Conservation (phyloP, 2,329 filamentous ascomycete genomes). For the Colletotrichum lini region DNA sequence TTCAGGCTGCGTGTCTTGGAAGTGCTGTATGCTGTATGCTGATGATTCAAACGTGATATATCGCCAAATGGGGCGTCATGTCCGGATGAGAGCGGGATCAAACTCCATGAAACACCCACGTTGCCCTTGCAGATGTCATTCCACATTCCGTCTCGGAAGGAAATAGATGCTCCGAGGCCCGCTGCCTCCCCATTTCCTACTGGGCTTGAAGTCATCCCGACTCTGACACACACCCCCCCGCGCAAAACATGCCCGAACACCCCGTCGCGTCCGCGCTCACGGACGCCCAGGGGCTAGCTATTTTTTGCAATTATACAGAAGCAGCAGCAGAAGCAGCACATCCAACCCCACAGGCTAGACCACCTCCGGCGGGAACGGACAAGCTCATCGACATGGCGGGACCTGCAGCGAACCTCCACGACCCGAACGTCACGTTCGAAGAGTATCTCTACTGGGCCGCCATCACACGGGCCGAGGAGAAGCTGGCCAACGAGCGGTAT, state of each 20-base stretch:
- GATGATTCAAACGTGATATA: too few relatives aligned
- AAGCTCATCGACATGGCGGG: constrained; percentile 7
- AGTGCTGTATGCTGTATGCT: too few relatives aligned
- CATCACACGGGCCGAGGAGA: constrained; percentile 45
- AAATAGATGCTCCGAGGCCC: neutral
- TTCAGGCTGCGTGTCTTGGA: neutral
- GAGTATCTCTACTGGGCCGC: constrained; percentile 48
- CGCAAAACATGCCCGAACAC: constrained; percentile 20
- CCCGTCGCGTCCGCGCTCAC: constrained; percentile 19
- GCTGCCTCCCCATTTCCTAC: neutral
- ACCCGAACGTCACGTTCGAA: constrained; percentile 46
- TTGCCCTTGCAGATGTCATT: neutral
- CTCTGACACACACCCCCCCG: constrained; percentile 25
- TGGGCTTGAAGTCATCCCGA: constrained; percentile 27
- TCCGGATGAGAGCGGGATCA: too few relatives aligned
- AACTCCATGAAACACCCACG: too few relatives aligned
- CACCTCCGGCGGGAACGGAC: neutral
- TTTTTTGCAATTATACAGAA: neutral
- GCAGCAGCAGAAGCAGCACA: neutral
- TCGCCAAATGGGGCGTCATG: too few relatives aligned
- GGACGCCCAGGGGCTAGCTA: constrained; percentile 4
- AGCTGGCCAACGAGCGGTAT: constrained; percentile 36
- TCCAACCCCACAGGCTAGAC: neutral
- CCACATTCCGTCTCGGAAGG: neutral
- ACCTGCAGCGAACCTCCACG: constrained; percentile 38